A percentile compares a stretch with the other conserved stretches of the same genome.
phyloP scores from a whole-genome alignment of 768 basidiomycete species.

The Russula lepida region DNA sequence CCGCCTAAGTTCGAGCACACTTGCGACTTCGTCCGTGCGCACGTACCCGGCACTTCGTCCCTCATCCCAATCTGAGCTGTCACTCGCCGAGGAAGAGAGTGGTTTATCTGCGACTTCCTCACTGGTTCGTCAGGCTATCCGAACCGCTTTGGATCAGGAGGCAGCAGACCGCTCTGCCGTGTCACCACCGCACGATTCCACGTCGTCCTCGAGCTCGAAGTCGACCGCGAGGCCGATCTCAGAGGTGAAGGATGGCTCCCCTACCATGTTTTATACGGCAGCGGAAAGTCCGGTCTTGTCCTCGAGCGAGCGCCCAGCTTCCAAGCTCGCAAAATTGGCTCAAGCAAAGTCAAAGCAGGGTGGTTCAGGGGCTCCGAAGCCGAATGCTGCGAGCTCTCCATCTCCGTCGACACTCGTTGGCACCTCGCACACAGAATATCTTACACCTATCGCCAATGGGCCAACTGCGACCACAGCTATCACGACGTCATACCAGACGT shows the following conservation, averaged over 20 bases:
- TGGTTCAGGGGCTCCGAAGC: conserved; percentile 23
- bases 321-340: conserved; percentile 69
- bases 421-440: conserved; percentile 54
- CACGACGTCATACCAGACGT: conserved; percentile 70
- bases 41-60: conserved; percentile 68
- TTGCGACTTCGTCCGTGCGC: conserved; percentile 53
- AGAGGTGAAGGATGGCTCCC: conserved; percentile 1
- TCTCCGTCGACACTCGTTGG: conserved; percentile 30
- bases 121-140: conserved; percentile 56
- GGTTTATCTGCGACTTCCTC: conserved; percentile 44
- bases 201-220: conserved; percentile 17
- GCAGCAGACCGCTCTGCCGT: conserved; percentile 33
- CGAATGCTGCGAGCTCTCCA: conserved; percentile 20
- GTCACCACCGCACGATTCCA: conserved; percentile 6
- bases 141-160: conserved; percentile 58
- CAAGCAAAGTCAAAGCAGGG: conserved; percentile 43
- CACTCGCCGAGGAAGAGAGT: conserved; percentile 16
- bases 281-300: not conserved
- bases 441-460: conserved; percentile 76
- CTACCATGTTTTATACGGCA: conserved; percentile 1
- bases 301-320: conserved; percentile 30
- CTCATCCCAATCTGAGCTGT: conserved; percentile 44
- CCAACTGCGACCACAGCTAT: conserved; percentile 78
- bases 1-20: conserved; percentile 25
- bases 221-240: conserved; percentile 11